Evolutionary conservation across 352 stramenopile species (phyloP).

Genomic region (Phytophthora citrophthora): DNA sequence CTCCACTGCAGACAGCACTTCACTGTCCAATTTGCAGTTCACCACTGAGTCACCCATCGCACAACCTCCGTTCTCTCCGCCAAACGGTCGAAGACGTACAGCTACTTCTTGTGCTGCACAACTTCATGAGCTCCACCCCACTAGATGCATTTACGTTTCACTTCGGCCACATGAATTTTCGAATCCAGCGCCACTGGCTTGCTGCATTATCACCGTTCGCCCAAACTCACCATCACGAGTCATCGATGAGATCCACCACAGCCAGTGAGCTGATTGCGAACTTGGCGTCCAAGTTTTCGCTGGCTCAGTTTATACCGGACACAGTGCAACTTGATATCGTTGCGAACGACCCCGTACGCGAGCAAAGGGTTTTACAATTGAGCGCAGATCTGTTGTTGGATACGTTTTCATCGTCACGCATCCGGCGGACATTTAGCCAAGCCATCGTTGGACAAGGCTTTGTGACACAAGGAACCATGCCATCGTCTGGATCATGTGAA

Average conservation of each 20-base stretch:
- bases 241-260: background rate
- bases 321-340: background rate
- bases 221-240: background rate
- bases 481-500: background rate
- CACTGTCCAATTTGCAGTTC: conserved; percentile 13
- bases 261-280: conserved; percentile 1
- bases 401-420: conserved; percentile 1
- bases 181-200: conserved; percentile 16
- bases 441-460: background rate
- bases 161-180: conserved; percentile 15
- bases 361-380: conserved; percentile 7
- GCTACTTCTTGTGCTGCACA: conserved; percentile 7
- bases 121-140: conserved; percentile 12
- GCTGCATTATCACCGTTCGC: conserved; percentile 2
- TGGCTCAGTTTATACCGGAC: background rate
- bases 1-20: background rate
- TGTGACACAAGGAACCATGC: background rate
- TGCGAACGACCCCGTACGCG: background rate
- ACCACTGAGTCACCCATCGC: background rate
- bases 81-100: conserved; percentile 11
- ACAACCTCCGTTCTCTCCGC: background rate
- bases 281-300: conserved; percentile 6
- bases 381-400: conserved; percentile 10
- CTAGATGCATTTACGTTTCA: conserved; percentile 16
- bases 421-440: conserved; percentile 1